Evolutionary conservation across 2,329 filamentous ascomycete genomes (phyloP).

Genomic region (Penicillium polonicum): DNA sequence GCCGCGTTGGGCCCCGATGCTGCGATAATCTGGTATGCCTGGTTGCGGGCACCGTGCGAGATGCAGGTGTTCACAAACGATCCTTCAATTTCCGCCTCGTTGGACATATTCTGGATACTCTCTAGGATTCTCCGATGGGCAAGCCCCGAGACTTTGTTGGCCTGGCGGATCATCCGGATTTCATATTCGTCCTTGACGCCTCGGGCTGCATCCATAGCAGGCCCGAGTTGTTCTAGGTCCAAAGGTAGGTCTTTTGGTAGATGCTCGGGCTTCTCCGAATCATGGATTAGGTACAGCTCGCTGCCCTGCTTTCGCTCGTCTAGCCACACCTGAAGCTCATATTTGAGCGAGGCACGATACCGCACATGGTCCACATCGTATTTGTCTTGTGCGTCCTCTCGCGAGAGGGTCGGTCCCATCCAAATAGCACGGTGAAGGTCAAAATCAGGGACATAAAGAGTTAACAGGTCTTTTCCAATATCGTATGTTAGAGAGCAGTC

Average conservation of each 20-base stretch:
- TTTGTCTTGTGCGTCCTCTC: constrained; percentile 58
- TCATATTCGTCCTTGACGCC: constrained; percentile 75
- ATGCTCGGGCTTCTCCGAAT: constrained; percentile 33
- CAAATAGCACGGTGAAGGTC: constrained; percentile 51
- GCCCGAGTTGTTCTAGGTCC: constrained; percentile 32
- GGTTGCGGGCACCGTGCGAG: constrained; percentile 71
- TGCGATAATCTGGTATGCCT: constrained; percentile 85
- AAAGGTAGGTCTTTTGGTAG: constrained; percentile 22
- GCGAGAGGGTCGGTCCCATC: constrained; percentile 43
- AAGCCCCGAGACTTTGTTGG: constrained; percentile 67
- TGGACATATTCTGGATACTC: constrained; percentile 62
- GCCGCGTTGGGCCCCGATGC: constrained; percentile 77
- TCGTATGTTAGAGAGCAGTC: constrained; percentile 60
- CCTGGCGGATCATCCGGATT: constrained; percentile 68
- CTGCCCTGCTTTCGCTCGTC: constrained; percentile 24
- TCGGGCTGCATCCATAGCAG: constrained; percentile 65
- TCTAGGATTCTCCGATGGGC: constrained; percentile 65
- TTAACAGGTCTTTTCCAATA: constrained; percentile 60
- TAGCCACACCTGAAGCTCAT: constrained; percentile 50
- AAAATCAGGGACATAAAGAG: constrained; percentile 71
- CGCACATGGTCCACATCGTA: constrained; percentile 72
- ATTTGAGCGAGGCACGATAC: constrained; percentile 52
- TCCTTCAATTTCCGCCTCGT: constrained; percentile 81
- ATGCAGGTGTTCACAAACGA: constrained; percentile 76
- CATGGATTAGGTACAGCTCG: constrained; percentile 41